Conservation (phyloP, 768 basidiomycete genomes). For the Russula ochroleuca region DNA sequence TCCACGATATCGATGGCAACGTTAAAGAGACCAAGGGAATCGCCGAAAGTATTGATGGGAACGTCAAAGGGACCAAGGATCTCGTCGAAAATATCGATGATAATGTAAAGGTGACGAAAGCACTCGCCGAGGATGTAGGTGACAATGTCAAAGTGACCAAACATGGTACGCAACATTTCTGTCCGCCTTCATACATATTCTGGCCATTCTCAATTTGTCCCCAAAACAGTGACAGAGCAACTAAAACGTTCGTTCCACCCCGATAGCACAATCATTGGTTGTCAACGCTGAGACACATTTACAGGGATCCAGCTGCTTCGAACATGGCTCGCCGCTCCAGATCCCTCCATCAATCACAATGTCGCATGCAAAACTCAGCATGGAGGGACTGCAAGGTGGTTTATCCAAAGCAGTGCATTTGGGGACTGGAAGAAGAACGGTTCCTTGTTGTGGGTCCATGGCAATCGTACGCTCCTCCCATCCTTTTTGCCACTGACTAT, state of each 20-base stretch:
- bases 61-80: background rate
- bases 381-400: background rate
- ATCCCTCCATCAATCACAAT: background rate
- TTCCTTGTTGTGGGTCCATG: background rate
- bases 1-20: background rate
- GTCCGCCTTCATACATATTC: background rate
- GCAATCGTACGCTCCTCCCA: background rate
- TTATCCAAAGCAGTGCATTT: background rate
- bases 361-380: background rate
- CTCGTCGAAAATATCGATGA: background rate
- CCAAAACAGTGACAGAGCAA: background rate
- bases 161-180: background rate
- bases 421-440: background rate
- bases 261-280: no score
- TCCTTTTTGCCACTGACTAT: background rate
- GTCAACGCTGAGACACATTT: background rate
- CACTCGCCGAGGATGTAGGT: background rate
- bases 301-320: background rate
- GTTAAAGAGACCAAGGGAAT: background rate
- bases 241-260: background rate
- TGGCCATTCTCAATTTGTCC: background rate
- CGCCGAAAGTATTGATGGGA: background rate
- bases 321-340: background rate
- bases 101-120: background rate
- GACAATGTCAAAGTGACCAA: background rate